A percentile compares a stretch with the other conserved stretches of the same genome.
phyloP scores from a whole-genome alignment of 2,329 filamentous ascomycete genomes.

The Aspergillus aculeatus region DNA sequence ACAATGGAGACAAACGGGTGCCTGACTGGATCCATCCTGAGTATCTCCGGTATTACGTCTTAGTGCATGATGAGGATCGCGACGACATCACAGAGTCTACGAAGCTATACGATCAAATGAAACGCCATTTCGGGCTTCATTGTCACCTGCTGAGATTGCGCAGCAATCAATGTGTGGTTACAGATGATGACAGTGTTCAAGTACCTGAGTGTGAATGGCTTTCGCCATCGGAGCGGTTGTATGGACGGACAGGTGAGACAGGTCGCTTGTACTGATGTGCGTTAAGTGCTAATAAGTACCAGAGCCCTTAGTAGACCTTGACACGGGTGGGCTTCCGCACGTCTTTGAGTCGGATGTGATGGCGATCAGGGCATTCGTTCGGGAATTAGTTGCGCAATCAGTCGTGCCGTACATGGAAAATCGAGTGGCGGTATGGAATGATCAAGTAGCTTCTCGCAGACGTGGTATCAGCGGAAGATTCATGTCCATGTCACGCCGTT shows the following conservation, averaged over 20 bases:
- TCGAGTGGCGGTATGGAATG: slow-evolving; percentile 88
- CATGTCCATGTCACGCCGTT: slow-evolving; percentile 88
- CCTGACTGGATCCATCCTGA: slow-evolving; percentile 88
- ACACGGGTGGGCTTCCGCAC: slow-evolving; percentile 66
- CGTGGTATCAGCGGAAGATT: slow-evolving; percentile 90
- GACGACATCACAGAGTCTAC: slow-evolving; percentile 91
- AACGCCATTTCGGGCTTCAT: slow-evolving; percentile 92
- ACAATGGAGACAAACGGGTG: slow-evolving; percentile 68
- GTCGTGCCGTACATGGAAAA: slow-evolving; percentile 96
- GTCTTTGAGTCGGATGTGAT: slow-evolving; percentile 91
- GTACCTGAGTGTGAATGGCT: slow-evolving; percentile 86
- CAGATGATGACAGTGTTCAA: slow-evolving; percentile 84
- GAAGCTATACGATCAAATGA: slow-evolving; percentile 95
- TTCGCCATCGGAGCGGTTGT: slow-evolving; percentile 79
- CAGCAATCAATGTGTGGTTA: slow-evolving; percentile 79
- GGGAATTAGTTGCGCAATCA: slow-evolving; percentile 93
- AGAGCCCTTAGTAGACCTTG: slow-evolving; percentile 56
- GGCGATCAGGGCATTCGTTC: slow-evolving; percentile 82
- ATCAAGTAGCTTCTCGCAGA: slow-evolving; percentile 87
- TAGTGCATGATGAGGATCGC: slow-evolving; percentile 93
- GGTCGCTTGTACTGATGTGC: neutral
- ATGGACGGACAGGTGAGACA: slow-evolving; percentile 58
- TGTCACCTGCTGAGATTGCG: slow-evolving; percentile 87
- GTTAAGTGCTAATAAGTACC: slow-evolving; percentile 10
- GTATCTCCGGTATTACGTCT: slow-evolving; percentile 91